A percentile compares a stretch with the other conserved stretches of the same genome.
These are phyloP conservation scores for Moesziomyces sp. DNA, from an alignment of 1,284 basidiomycete genomes.

Conservation along the genomic window DNA sequence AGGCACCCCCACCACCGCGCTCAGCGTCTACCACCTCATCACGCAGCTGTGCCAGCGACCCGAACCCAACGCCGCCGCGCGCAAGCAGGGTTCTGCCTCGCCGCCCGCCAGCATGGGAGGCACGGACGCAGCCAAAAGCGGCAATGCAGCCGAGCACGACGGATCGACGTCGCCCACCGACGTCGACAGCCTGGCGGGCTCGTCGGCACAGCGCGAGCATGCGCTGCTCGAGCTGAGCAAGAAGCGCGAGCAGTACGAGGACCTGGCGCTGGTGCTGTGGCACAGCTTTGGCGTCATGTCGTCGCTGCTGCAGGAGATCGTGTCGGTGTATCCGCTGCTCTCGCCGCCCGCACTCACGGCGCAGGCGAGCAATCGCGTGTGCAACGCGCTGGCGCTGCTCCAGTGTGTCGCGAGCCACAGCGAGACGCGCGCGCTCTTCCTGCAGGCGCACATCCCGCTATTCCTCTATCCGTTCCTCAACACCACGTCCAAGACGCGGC, in stretches of 20 bases:
- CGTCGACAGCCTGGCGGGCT: slow-evolving; percentile 54
- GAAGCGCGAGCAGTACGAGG: slow-evolving; percentile 98
- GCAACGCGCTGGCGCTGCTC: slow-evolving; percentile 95
- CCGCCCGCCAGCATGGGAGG: slow-evolving; percentile 7
- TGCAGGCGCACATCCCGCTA: slow-evolving; percentile 89
- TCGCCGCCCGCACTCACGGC: slow-evolving; percentile 96
- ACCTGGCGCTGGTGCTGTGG: slow-evolving; percentile 96
- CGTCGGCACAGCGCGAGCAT: slow-evolving; percentile 61
- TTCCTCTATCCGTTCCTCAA: slow-evolving; percentile 99
- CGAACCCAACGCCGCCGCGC: slow-evolving; percentile 42
- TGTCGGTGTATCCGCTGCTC: slow-evolving; percentile 95
- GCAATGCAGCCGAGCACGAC: slow-evolving; percentile 11
- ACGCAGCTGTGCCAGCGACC: slow-evolving; percentile 66
- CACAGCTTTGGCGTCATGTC: slow-evolving; percentile 99
- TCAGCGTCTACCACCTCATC: slow-evolving; percentile 66
- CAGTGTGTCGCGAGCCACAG: slow-evolving; percentile 82
- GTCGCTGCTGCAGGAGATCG: slow-evolving; percentile 96
- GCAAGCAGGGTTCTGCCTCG: slow-evolving; percentile 26
- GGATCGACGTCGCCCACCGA: slow-evolving; percentile 19
- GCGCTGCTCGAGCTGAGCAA: slow-evolving; percentile 88
- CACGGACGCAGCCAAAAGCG: slow-evolving; percentile 2
- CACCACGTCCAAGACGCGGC: slow-evolving; percentile 97
- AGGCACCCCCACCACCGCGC: slow-evolving; percentile 62
- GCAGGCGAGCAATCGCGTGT: slow-evolving; percentile 98
- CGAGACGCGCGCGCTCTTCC: slow-evolving; percentile 64